phyloP scores from a whole-genome alignment of 78 protist species.

The Planoprotostelium fungivorum region DNA sequence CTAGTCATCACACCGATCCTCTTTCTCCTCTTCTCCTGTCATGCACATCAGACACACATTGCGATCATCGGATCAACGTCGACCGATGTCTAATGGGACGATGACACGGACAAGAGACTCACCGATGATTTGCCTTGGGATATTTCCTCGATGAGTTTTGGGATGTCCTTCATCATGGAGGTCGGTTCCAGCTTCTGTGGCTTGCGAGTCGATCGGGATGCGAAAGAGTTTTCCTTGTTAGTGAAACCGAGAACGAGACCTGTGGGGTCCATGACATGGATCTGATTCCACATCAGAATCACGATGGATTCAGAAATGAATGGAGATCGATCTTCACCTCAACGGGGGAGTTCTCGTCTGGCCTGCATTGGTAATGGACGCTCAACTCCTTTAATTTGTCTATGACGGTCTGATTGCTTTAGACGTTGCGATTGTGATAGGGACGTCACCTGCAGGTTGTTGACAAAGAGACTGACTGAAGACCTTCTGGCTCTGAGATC shows the following conservation, averaged over 20 bases:
- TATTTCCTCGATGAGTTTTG: background rate
- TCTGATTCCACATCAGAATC: background rate
- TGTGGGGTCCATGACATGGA: background rate
- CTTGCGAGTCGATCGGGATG: background rate
- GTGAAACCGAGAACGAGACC: background rate
- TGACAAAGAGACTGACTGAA: background rate
- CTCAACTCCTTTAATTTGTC: background rate
- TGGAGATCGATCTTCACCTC: background rate
- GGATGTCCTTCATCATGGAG: background rate
- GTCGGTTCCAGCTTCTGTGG: background rate
- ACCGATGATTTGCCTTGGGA: too few species aligned
- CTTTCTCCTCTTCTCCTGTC: conserved; percentile 9
- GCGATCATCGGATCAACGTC: background rate
- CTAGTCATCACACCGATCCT: conserved; percentile 56
- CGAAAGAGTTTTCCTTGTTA: background rate
- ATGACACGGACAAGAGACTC: too few species aligned
- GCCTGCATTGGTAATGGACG: background rate
- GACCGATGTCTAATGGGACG: background rate
- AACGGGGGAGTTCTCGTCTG: background rate
- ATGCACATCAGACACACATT: background rate
- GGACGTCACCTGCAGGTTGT: background rate
- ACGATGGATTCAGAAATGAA: background rate
- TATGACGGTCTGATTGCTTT: background rate
- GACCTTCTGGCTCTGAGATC: background rate
- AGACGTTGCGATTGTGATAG: background rate